phyloP scores from a whole-genome alignment of 73 alveolate species.

The Paramecium tetraurelia region DNA sequence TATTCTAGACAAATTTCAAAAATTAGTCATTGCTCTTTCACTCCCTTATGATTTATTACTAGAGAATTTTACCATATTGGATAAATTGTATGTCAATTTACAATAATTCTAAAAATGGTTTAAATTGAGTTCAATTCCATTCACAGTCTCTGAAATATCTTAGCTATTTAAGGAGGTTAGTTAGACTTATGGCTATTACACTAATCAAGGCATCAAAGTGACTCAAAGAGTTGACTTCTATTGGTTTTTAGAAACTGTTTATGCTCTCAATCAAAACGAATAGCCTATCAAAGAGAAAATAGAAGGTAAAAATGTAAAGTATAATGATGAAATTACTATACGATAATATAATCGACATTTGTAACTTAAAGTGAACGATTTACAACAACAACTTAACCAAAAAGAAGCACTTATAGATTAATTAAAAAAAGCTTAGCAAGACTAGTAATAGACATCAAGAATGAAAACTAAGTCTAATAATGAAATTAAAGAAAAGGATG shows the following conservation, averaged over 20 bases:
- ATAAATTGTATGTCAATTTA: background rate
- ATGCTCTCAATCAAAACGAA: background rate
- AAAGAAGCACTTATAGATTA: background rate
- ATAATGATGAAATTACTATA: background rate
- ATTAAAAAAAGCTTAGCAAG: background rate
- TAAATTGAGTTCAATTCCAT: conserved; percentile 12
- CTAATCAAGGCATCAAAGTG: conserved; percentile 9
- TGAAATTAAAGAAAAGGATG: background rate
- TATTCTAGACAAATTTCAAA: background rate
- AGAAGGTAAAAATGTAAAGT: background rate
- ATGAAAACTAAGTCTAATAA: background rate
- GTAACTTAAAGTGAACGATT: background rate
- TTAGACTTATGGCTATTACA: background rate
- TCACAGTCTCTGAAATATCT: background rate
- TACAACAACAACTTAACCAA: background rate
- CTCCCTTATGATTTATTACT: background rate
- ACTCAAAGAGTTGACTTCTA: background rate
- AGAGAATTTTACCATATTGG: background rate
- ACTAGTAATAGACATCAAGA: background rate
- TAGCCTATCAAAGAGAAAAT: background rate
- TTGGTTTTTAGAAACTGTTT: background rate
- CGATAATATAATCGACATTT: background rate
- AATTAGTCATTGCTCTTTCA: conserved; percentile 21
- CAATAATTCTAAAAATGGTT: background rate
- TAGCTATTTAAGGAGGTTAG: background rate